A percentile compares a stretch with the other conserved stretches of the same genome.
These are phyloP conservation scores for Aspergillus sp. DNA, from an alignment of 2,329 filamentous ascomycete genomes.

Conservation along the genomic window DNA sequence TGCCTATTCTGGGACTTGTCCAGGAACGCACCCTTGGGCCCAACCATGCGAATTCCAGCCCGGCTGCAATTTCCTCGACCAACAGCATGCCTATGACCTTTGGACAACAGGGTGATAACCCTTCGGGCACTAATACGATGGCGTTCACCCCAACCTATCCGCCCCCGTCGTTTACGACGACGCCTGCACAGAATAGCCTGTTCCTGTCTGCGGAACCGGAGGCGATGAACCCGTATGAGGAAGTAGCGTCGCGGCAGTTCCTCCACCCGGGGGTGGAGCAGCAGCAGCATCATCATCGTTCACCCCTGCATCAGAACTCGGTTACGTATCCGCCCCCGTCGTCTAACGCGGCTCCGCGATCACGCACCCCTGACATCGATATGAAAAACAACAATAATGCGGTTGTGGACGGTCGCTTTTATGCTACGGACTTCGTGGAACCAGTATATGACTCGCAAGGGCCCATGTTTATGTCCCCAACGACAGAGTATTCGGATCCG, in stretches of 20 bases:
- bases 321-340: conserved; percentile 26
- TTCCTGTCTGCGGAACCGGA: conserved; percentile 22
- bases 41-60: conserved; percentile 1
- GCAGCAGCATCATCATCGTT: conserved; percentile 3
- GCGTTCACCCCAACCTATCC: conserved; percentile 11
- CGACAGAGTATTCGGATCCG: conserved; percentile 11
- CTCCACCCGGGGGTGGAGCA: conserved; percentile 5
- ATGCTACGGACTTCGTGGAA: conserved; percentile 14
- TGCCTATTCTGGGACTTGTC: conserved; percentile 60
- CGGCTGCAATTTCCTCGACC: conserved; percentile 3
- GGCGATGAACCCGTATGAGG: conserved; percentile 14
- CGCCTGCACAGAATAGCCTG: conserved; percentile 8
- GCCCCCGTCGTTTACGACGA: conserved; percentile 13
- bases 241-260: conserved; percentile 4
- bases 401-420: conserved; percentile 11
- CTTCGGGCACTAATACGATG: conserved; percentile 1
- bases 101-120: conserved; percentile 5
- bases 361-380: conserved; percentile 9
- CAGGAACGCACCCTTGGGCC: conserved; percentile 31
- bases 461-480: conserved; percentile 18
- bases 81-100: not conserved
- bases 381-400: not conserved
- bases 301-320: conserved; percentile 22
- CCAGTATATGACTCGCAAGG: conserved; percentile 14
- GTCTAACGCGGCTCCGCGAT: conserved; percentile 20